Evolutionary conservation across 2,329 filamentous ascomycete genomes (phyloP).

Genomic region (Fusarium mangiferae): DNA sequence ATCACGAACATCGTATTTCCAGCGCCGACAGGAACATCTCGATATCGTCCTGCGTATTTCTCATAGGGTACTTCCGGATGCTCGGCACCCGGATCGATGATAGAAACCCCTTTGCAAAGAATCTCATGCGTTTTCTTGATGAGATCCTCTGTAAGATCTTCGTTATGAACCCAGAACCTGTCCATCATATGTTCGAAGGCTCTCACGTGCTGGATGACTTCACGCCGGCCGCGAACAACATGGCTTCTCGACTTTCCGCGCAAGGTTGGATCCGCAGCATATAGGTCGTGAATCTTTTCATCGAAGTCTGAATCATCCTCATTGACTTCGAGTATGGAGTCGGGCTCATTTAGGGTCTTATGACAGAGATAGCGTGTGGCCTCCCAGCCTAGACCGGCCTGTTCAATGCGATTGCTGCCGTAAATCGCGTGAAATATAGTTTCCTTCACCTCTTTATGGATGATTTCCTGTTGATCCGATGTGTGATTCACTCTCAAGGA

Average conservation of each 20-base stretch:
- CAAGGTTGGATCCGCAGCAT: neutral
- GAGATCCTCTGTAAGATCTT: constrained; percentile 30
- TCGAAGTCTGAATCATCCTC: neutral
- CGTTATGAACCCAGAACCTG: neutral
- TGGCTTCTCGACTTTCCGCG: neutral
- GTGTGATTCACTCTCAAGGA: neutral
- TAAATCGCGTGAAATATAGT: neutral
- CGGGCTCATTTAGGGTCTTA: neutral
- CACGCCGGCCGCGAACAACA: constrained; percentile 23
- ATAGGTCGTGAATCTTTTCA: neutral
- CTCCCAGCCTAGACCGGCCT: neutral
- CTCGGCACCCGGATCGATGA: constrained; percentile 1
- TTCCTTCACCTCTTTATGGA: rapidly evolving
- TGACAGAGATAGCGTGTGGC: neutral
- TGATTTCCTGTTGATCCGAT: neutral
- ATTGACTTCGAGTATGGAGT: neutral
- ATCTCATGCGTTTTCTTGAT: constrained; percentile 36
- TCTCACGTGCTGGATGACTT: constrained; percentile 38
- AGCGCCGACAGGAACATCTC: constrained; percentile 37
- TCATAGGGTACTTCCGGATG: neutral
- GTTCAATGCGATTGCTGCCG: neutral
- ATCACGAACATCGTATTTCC: constrained; percentile 43
- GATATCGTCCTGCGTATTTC: constrained; percentile 43
- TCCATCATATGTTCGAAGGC: constrained; percentile 35
- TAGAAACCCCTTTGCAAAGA: constrained; percentile 8